phyloP scores from a whole-genome alignment of 345 rosid genomes.

The Acer campestre region DNA sequence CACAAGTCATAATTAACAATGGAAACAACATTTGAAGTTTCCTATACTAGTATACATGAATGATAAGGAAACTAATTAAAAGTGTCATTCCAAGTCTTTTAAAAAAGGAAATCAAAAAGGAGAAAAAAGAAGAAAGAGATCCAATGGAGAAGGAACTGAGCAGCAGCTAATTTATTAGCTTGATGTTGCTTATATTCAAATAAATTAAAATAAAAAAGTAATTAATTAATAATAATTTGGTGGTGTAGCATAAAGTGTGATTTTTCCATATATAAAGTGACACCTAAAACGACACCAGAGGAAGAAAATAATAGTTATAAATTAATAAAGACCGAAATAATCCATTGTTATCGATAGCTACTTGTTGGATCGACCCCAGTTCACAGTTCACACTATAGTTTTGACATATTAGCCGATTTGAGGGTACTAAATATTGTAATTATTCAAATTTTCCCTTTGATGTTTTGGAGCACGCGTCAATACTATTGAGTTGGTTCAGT shows the following conservation, averaged over 20 bases:
- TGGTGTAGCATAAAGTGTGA: background rate
- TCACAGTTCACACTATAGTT: background rate
- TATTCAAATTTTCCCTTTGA: no score
- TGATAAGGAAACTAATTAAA: background rate
- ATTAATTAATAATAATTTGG: no score
- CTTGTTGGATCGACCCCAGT: background rate
- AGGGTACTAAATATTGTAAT: no score
- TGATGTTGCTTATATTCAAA: background rate
- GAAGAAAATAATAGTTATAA: no score
- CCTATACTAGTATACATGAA: background rate
- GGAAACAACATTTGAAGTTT: background rate
- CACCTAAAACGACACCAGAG: background rate
- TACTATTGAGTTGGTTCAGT: no score
- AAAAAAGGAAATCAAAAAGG: no score
- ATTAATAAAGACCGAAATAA: background rate
- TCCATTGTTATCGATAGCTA: background rate
- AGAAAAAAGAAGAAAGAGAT: background rate
- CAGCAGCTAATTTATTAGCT: background rate
- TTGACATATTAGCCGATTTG: no score
- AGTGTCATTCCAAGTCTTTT: background rate
- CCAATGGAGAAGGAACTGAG: background rate
- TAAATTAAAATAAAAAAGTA: no score
- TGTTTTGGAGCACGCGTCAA: no score
- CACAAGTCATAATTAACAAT: background rate
- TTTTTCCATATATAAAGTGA: background rate